These are phyloP conservation scores for Aspergillus avenaceus DNA, from an alignment of 495 filamentous ascomycete species.

Conservation along the genomic window DNA sequence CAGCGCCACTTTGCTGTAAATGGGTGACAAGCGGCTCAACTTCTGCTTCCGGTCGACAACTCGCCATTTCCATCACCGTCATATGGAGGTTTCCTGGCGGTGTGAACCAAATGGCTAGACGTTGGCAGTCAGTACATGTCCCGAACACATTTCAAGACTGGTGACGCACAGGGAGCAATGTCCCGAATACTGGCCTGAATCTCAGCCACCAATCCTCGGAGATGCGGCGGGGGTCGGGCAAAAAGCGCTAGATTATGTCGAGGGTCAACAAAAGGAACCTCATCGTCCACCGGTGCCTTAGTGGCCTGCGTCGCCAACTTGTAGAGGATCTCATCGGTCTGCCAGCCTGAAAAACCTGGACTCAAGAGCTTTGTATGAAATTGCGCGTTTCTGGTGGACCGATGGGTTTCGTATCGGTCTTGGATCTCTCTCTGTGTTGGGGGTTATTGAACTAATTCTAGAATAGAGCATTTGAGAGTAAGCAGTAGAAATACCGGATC, in stretches of 20 bases:
- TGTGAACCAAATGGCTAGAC: conserved; percentile 68
- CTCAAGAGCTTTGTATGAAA: conserved; percentile 66
- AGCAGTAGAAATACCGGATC: conserved; percentile 47
- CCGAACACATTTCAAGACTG: background rate
- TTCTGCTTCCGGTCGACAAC: conserved; percentile 58
- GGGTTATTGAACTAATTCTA: background rate
- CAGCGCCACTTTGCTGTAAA: conserved; percentile 42
- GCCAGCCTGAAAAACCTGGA: conserved; percentile 63
- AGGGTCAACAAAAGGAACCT: conserved; percentile 59
- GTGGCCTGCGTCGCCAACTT: conserved; percentile 43
- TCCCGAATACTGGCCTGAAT: conserved; percentile 61
- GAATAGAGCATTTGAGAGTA: background rate
- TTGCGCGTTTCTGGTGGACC: conserved; percentile 64
- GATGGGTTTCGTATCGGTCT: conserved; percentile 66
- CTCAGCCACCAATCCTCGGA: conserved; percentile 59
- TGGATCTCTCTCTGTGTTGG: conserved; percentile 62
- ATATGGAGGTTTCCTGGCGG: conserved; percentile 73
- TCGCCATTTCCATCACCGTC: conserved; percentile 78
- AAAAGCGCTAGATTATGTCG: conserved; percentile 83
- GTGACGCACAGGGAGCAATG: conserved; percentile 60
- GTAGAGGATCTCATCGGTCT: conserved; percentile 69
- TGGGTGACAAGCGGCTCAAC: conserved; percentile 54
- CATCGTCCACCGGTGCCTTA: conserved; percentile 50
- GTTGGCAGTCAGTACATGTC: background rate
- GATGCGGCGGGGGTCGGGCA: conserved; percentile 71